Evolutionary conservation across 1,284 basidiomycete species (phyloP), one percentile per base, ranked within the genome.

Genomic region (Cryptococcus wingfieldii): DNA sequence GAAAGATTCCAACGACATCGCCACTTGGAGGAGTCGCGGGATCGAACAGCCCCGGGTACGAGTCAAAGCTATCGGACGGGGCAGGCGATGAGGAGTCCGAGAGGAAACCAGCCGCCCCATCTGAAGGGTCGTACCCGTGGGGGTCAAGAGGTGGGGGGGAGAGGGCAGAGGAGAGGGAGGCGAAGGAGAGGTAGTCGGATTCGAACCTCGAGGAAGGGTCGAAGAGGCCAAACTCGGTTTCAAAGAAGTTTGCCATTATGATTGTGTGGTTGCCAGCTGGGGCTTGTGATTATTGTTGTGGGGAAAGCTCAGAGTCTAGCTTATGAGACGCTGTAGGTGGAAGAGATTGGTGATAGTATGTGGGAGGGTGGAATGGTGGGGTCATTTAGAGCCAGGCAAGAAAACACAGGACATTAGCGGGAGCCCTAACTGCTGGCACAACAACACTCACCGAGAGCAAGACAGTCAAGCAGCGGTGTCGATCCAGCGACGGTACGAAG

Each of bases 141-240:
- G 7, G 14, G 19, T 42, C 28, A 18, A 45, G n/a, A 23, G 54
- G 47, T 9, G 51, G 51, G 19, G 51, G 50, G 16, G 56, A 47
- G 34, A 56, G 47, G n/a, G 67, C 55, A 45, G 64, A 65, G 57
- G 66, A 62, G 45, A 72, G 65, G 14, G 70, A 69, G 31, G 67
- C 64, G 59, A 72, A 72, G 25, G 70, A 67, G 45, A 70, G 59
- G 64, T 69, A 72, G 16, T 64, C 50, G 28, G 53, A 51, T 48
- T 65, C 54, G 49, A 51, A 53, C 31, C 60, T 52, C 39, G 58
- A 51, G 13, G 58, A 58, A 16, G 69, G 64, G 43, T 72, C 70
- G 55, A 71, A 59, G 43, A 69, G 59, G 46, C 53, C 61, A 28
- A 57, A 58, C 18, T 62, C 60, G 31, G 62, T 60, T 43, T 69